Conservation (phyloP, 495 filamentous ascomycete species). For the Aspergillus affinis region DNA sequence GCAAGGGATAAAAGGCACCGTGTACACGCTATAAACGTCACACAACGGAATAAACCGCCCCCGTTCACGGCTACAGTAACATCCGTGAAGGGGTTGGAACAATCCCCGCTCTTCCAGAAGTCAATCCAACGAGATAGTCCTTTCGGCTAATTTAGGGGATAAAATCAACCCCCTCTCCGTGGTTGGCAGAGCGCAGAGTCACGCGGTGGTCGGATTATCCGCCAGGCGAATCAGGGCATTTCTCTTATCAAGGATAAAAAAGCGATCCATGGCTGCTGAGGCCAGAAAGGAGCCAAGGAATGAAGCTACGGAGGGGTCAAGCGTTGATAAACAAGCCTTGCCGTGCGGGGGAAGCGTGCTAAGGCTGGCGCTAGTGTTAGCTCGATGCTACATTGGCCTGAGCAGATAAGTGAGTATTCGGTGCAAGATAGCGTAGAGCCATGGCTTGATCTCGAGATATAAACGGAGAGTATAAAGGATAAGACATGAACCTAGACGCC, state of each 20-base stretch:
- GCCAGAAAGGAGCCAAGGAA: conserved; percentile 20
- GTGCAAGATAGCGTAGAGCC: neutral
- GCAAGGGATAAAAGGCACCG: neutral
- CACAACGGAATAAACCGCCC: neutral
- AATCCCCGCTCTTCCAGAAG: neutral
- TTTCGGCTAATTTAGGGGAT: neutral
- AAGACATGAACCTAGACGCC: no score
- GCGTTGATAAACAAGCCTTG: neutral
- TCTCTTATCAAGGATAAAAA: neutral
- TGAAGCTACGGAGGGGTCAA: neutral
- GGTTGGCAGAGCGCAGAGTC: neutral
- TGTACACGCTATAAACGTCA: neutral
- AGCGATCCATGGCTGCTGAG: neutral
- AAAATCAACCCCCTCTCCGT: neutral
- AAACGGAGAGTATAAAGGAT: neutral
- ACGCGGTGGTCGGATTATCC: neutral
- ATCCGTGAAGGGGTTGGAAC: neutral
- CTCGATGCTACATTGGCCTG: neutral
- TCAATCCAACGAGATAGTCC: neutral
- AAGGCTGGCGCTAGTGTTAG: neutral
- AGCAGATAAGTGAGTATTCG: neutral
- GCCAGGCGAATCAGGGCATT: neutral
- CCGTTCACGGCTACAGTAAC: no score
- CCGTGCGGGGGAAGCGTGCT: neutral
- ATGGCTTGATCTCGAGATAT: neutral